phyloP scores from a whole-genome alignment of 768 basidiomycete species.

The Mycena latifolia region DNA sequence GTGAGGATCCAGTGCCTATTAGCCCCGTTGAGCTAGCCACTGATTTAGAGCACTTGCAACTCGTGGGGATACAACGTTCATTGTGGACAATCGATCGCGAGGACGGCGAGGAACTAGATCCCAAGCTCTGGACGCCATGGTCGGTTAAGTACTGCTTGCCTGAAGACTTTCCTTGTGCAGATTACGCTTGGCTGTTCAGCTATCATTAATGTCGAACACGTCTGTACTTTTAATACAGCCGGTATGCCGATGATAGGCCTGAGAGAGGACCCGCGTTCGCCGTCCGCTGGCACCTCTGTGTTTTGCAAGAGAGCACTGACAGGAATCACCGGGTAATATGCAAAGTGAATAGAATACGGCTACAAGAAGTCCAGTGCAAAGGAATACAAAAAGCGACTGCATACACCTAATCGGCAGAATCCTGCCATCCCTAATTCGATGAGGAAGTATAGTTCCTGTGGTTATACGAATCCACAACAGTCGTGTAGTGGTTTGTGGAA shows the following conservation, averaged over 20 bases:
- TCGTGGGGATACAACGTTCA: conserved; percentile 53
- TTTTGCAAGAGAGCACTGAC: too few species aligned
- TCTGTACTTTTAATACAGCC: too few species aligned
- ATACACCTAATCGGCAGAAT: not conserved
- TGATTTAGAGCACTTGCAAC: conserved; percentile 47
- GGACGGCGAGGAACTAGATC: conserved; percentile 41
- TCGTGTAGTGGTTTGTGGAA: conserved; percentile 23
- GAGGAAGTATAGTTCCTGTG: conserved; percentile 12
- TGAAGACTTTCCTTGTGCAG: conserved; percentile 51
- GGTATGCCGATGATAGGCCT: too few species aligned
- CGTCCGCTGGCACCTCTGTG: too few species aligned
- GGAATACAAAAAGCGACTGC: too few species aligned
- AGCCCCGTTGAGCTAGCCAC: conserved; percentile 48
- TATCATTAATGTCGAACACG: conserved; percentile 36
- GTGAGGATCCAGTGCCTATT: conserved; percentile 45
- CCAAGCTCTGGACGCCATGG: conserved; percentile 53
- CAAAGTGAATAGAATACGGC: too few species aligned
- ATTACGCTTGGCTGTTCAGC: conserved; percentile 56
- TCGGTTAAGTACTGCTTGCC: conserved; percentile 53
- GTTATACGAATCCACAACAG: conserved; percentile 38
- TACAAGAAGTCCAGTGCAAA: too few species aligned
- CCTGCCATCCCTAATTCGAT: not conserved
- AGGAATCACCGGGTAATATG: too few species aligned
- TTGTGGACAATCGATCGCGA: conserved; percentile 51
- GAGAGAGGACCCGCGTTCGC: too few species aligned